Conservation (phyloP, 768 basidiomycete genomes). For the Hysterangium stoloniferum region DNA sequence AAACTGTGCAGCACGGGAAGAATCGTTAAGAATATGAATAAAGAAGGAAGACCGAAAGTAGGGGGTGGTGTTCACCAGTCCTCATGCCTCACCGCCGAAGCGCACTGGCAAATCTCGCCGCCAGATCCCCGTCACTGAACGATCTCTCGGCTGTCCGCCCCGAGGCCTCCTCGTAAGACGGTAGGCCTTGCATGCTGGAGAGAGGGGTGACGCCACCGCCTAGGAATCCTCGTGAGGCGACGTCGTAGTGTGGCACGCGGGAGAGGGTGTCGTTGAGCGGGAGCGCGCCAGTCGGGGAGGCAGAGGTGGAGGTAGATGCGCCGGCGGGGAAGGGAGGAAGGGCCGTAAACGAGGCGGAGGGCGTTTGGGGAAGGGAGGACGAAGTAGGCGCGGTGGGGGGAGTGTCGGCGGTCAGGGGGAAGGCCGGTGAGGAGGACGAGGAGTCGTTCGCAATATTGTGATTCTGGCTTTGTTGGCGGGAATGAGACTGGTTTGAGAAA, state of each 20-base stretch:
- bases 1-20: no score
- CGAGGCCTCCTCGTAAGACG: slow-evolving; percentile 77
- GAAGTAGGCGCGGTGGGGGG: slow-evolving; percentile 5
- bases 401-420: slow-evolving; percentile 6
- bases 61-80: no score
- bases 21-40: no score
- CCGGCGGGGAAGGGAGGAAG: background rate
- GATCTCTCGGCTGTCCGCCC: slow-evolving; percentile 13
- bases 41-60: no score
- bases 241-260: slow-evolving; percentile 79
- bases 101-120: slow-evolving; percentile 14
- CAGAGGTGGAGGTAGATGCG: background rate
- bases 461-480: slow-evolving; percentile 29
- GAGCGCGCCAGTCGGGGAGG: background rate
- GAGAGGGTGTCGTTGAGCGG: slow-evolving; percentile 55
- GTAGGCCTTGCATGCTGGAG: slow-evolving; percentile 65
- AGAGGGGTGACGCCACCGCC: slow-evolving; percentile 85
- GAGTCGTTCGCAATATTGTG: slow-evolving; percentile 30
- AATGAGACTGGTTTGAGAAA: no score
- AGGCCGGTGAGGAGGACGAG: slow-evolving; percentile 22
- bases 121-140: slow-evolving; percentile 19
- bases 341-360: slow-evolving; percentile 14
- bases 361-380: slow-evolving; percentile 14
- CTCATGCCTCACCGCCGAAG: background rate
- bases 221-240: slow-evolving; percentile 80